Evolutionary conservation across 306 rosid genomes (phyloP).

Genomic region (Quercus gilva): DNA sequence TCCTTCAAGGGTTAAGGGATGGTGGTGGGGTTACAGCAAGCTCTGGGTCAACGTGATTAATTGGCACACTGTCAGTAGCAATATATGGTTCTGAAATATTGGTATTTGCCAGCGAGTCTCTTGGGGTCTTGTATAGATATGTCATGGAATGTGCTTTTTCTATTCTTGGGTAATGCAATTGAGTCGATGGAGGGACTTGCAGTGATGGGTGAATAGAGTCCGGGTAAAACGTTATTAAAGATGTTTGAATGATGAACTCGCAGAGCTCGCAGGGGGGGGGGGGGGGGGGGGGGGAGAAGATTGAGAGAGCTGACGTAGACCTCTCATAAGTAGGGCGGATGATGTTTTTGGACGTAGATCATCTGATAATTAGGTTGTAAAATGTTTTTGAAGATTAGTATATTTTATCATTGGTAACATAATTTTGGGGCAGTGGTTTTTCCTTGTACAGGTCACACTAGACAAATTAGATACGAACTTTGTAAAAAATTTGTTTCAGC

Average conservation of each 20-base stretch:
- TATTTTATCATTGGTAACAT: constrained; percentile 16
- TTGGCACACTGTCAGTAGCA: constrained; percentile 20
- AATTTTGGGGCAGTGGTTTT: constrained; percentile 30
- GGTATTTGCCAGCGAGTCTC: not conserved
- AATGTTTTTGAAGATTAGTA: constrained; percentile 35
- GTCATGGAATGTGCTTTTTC: constrained; percentile 5
- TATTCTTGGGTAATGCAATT: constrained; percentile 14
- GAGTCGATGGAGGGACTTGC: constrained; percentile 25
- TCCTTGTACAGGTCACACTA: constrained; percentile 57
- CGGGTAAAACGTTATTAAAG: constrained; percentile 17
- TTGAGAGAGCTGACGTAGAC: constrained; percentile 38
- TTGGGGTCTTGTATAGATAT: constrained; percentile 12
- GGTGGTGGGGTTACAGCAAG: constrained; percentile 60
- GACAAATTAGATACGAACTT: constrained; percentile 19
- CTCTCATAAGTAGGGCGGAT: constrained; percentile 26
- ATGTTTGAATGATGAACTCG: constrained; percentile 4
- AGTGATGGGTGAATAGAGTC: constrained; percentile 25
- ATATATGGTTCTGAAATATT: constrained; percentile 14
- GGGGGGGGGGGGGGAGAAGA: not conserved
- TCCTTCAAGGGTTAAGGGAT: constrained; percentile 90
- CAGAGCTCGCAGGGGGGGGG: not conserved
- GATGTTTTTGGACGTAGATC: constrained; percentile 37
- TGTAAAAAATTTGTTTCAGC: constrained; percentile 38
- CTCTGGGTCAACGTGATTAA: constrained; percentile 54
- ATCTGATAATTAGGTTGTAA: constrained; percentile 46